Evolutionary conservation across 1,139 yeast species (phyloP), one percentile per base, ranked within the genome.

Genomic region (Hyphopichia khmerensis): DNA sequence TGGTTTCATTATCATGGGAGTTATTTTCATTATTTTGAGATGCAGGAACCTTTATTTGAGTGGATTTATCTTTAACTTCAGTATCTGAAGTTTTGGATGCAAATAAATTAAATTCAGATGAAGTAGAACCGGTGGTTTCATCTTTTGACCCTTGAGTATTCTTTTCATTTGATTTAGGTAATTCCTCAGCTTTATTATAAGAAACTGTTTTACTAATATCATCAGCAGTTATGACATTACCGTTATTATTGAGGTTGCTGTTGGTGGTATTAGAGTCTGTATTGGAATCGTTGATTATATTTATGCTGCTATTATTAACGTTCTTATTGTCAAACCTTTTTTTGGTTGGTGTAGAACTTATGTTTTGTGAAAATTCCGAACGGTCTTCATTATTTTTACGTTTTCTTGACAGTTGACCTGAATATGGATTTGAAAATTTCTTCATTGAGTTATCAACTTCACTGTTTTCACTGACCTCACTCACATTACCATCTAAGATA

Each of bases 371-470:
- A 14, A 31, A 23, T 9, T 31, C 35, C 9, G 21, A 24, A 29
- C 40, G 42, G 4, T 37, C 38, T 24, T 31, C 38, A 32, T 41
- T 33, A 13, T 44, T 40, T 40, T 48, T 55, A 36, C 47, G 49
- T 44, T 54, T 51, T 41, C 57, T 61, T 37, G 57, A 47, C 23
- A 44, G 50, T 19, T 47, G 59, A 2, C 69, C 53, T 3, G 80
- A 66, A 55, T 79, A 80, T 1, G 87, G 86, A 49, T 80, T 81
- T 6, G 80, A 67, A 45, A 75, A 72, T 36, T 66, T 65, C 45
- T 31, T 45, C 42, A 15, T 29, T n/a, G 40, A 32, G 19, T 45
- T 40, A 7, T 47, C 44, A 24, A 50, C 54, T 16, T 56, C 49
- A 24, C 56, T 56, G 3, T 51, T 55, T 14, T 33, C 38, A 14